phyloP scores from a whole-genome alignment of 768 basidiomycete genomes.

The Trametes gibbosa region DNA sequence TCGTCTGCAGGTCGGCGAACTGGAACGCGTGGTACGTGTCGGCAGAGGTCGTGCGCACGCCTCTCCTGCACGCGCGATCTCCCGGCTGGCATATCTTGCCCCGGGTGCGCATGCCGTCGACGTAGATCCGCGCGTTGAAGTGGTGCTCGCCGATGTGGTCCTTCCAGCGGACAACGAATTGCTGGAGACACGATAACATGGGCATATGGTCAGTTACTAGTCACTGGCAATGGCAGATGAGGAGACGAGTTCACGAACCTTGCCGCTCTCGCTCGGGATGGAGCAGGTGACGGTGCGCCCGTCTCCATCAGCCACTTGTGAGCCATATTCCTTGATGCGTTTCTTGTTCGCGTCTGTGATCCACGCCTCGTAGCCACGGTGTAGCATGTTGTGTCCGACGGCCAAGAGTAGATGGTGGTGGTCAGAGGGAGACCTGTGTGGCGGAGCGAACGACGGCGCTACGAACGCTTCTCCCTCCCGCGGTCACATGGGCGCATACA shows the following conservation, averaged over 20 bases:
- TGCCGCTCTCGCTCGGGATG: conserved; percentile 16
- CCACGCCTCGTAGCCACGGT: conserved; percentile 6
- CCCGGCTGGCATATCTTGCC: not conserved
- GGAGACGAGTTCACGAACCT: not conserved
- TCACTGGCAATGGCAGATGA: not conserved
- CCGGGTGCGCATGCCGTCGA: not conserved
- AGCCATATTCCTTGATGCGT: not conserved
- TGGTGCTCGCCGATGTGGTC: not conserved
- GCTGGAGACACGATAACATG: not conserved
- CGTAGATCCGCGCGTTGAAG: not conserved
- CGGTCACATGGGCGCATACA: not conserved
- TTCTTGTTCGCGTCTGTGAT: conserved; percentile 1
- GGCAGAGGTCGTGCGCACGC: not conserved
- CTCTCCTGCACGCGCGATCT: not conserved
- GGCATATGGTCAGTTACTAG: not conserved
- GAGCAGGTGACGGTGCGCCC: conserved; percentile 8
- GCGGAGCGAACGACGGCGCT: too few relatives aligned
- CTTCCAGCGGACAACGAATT: not conserved
- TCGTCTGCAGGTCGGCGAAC: conserved; percentile 6
- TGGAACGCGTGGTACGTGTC: not conserved
- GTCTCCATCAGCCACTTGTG: not conserved
- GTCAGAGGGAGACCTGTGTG: not conserved
- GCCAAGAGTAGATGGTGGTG: not conserved
- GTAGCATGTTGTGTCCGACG: not conserved
- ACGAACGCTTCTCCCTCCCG: too few relatives aligned